phyloP scores from a whole-genome alignment of 768 basidiomycete species.

The Podaxis sp. region DNA sequence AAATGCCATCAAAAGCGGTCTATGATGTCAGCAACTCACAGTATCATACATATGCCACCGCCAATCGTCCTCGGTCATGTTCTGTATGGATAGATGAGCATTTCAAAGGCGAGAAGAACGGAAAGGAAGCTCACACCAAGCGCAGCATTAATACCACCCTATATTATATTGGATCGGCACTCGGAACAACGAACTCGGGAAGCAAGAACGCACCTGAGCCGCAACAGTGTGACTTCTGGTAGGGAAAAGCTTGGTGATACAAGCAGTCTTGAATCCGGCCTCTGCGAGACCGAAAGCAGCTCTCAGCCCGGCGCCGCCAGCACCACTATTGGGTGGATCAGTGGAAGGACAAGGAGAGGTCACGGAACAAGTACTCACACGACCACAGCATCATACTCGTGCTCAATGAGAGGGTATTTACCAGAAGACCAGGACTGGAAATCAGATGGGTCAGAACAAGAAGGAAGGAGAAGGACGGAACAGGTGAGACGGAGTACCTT shows the following conservation, averaged over 20 bases:
- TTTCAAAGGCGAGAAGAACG: conserved; percentile 1
- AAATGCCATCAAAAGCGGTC: conserved; percentile 16
- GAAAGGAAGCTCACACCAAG: conserved; percentile 64
- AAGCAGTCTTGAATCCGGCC: conserved; percentile 97
- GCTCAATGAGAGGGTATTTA: conserved; percentile 96
- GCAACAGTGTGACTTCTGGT: conserved; percentile 99
- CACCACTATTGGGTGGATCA: conserved; percentile 57
- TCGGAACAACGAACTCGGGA: background rate
- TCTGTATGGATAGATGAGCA: conserved; percentile 40
- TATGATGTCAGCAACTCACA: conserved; percentile 40
- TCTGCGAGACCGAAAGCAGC: conserved; percentile 98
- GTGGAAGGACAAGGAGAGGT: conserved; percentile 7
- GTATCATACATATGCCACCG: conserved; percentile 99
- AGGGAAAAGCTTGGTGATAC: conserved; percentile 98
- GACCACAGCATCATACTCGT: conserved; percentile 98
- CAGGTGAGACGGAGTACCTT: conserved; percentile 45
- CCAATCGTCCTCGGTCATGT: conserved; percentile 99
- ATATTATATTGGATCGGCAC: conserved; percentile 14
- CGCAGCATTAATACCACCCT: conserved; percentile 99
- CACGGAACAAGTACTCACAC: conserved; percentile 66
- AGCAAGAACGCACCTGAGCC: conserved; percentile 65
- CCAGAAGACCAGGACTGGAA: conserved; percentile 73
- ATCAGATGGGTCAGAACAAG: conserved; percentile 17
- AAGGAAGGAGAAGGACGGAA: conserved; percentile 13
- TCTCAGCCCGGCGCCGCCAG: conserved; percentile 96